Conservation (phyloP, 352 stramenopile genomes). For the Achlya hypogyna region DNA sequence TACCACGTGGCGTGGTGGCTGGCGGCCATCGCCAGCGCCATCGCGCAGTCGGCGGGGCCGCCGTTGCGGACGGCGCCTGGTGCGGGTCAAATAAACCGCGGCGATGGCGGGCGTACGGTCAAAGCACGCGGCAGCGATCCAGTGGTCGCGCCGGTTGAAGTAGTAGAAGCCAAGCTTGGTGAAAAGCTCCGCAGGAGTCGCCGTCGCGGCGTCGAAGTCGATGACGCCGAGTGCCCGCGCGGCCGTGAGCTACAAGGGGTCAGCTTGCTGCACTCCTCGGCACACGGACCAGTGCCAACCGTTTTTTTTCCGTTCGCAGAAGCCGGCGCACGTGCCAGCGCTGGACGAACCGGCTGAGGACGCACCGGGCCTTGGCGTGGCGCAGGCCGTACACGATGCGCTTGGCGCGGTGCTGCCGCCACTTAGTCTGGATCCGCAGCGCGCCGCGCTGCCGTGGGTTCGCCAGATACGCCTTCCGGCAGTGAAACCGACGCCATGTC, state of each 20-base stretch:
- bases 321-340: slow-evolving; percentile 4
- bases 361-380: neutral
- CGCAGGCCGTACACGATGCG: neutral
- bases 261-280: neutral
- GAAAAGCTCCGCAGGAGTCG: slow-evolving; percentile 30
- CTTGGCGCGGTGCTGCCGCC: neutral
- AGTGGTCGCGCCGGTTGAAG: slow-evolving; percentile 41
- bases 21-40: slow-evolving; percentile 35
- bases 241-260: neutral
- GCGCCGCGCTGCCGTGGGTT: neutral
- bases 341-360: neutral
- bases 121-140: slow-evolving; percentile 43
- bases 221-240: neutral
- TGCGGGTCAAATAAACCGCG: neutral
- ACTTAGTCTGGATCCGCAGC: neutral
- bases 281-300: neutral
- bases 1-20: slow-evolving; percentile 66
- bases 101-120: slow-evolving; percentile 24
- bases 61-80: neutral
- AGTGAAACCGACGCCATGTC: neutral
- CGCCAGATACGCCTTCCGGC: neutral
- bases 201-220: neutral
- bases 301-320: neutral
- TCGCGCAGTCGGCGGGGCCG: neutral
- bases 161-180: slow-evolving; percentile 31